A percentile compares a stretch with the other conserved stretches of the same genome.
Conservation (phyloP, 2,329 filamentous ascomycete species). For the Nothophoma quercina region DNA sequence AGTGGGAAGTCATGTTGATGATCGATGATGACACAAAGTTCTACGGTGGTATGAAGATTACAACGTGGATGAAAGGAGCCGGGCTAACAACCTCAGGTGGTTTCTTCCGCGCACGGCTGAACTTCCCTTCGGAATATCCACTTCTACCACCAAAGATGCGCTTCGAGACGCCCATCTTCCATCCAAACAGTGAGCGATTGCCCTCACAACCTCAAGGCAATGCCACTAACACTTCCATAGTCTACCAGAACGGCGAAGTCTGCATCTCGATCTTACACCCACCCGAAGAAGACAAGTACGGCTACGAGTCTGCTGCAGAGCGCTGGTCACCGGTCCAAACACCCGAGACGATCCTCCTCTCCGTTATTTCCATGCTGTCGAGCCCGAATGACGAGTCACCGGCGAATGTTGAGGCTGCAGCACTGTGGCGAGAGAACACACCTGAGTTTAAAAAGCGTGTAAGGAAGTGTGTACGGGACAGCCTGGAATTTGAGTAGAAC, state of each 20-base stretch:
- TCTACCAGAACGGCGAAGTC: slow-evolving; percentile 89
- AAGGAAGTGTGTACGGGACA: slow-evolving; percentile 75
- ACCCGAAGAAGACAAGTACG: slow-evolving; percentile 95
- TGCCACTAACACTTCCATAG: slow-evolving; percentile 55
- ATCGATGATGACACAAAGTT: slow-evolving; percentile 92
- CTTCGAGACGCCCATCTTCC: slow-evolving; percentile 92
- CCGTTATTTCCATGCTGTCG: slow-evolving; percentile 97
- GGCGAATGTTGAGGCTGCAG: slow-evolving; percentile 93
- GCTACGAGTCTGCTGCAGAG: slow-evolving; percentile 96
- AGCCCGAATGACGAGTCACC: slow-evolving; percentile 97
- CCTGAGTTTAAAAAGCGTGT: slow-evolving; percentile 87
- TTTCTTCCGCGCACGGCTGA: slow-evolving; percentile 92
- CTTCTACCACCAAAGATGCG: slow-evolving; percentile 95
- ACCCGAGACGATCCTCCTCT: slow-evolving; percentile 96
- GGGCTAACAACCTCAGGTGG: slow-evolving; percentile 64
- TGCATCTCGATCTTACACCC: slow-evolving; percentile 99
- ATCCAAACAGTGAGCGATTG: slow-evolving; percentile 81
- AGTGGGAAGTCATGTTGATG: slow-evolving; percentile 99
- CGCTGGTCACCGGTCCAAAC: slow-evolving; percentile 97
- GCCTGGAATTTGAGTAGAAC: slow-evolving; percentile 45
- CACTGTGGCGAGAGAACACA: slow-evolving; percentile 91
- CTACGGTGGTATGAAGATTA: slow-evolving; percentile 76
- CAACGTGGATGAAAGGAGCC: too few relatives aligned
- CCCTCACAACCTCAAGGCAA: too few relatives aligned
- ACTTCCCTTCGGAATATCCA: slow-evolving; percentile 97